A percentile compares a stretch with the other conserved stretches of the same genome.
These are phyloP conservation scores for Trypanosoma scelopori DNA, from an alignment of 208 protist species.

Conservation along the genomic window DNA sequence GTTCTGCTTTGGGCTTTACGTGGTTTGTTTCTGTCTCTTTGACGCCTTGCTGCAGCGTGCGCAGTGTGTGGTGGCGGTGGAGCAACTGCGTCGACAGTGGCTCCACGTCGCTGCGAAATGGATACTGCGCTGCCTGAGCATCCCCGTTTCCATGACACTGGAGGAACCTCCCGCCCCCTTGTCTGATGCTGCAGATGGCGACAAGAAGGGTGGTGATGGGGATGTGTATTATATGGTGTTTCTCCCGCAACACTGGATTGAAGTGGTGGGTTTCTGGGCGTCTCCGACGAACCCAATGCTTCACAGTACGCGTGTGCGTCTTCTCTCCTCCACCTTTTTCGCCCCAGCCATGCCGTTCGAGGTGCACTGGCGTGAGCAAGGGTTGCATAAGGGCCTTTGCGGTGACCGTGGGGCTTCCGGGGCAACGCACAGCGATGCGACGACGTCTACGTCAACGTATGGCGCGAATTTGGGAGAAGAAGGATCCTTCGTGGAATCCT, in stretches of 20 bases:
- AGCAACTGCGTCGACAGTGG: slow-evolving; percentile 20
- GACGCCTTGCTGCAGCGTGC: slow-evolving; percentile 15
- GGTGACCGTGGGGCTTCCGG: background rate
- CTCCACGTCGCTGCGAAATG: slow-evolving; percentile 35
- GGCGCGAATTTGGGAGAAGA: background rate
- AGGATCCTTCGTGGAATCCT: background rate
- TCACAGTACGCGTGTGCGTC: slow-evolving; percentile 9
- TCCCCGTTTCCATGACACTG: slow-evolving; percentile 41
- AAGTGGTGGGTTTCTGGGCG: slow-evolving; percentile 81
- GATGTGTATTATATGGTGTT: slow-evolving; percentile 37
- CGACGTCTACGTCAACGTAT: background rate
- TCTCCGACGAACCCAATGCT: slow-evolving; percentile 69
- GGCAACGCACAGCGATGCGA: too few relatives aligned
- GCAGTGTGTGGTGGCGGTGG: background rate
- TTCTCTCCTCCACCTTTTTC: background rate
- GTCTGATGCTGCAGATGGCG: background rate
- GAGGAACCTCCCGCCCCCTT: background rate
- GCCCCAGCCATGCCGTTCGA: slow-evolving; percentile 13
- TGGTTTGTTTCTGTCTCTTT: slow-evolving; percentile 46
- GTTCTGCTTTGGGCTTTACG: slow-evolving; percentile 45
- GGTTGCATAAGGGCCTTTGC: background rate
- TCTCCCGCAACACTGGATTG: slow-evolving; percentile 64
- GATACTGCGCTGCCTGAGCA: slow-evolving; percentile 41
- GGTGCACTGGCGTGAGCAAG: slow-evolving; percentile 12
- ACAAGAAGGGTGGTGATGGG: background rate